Percentiles rank a stretch among this genome's conserved stretches.
phyloP scores from a whole-genome alignment of 2,329 filamentous ascomycete species.

The Xylaria sp. region DNA sequence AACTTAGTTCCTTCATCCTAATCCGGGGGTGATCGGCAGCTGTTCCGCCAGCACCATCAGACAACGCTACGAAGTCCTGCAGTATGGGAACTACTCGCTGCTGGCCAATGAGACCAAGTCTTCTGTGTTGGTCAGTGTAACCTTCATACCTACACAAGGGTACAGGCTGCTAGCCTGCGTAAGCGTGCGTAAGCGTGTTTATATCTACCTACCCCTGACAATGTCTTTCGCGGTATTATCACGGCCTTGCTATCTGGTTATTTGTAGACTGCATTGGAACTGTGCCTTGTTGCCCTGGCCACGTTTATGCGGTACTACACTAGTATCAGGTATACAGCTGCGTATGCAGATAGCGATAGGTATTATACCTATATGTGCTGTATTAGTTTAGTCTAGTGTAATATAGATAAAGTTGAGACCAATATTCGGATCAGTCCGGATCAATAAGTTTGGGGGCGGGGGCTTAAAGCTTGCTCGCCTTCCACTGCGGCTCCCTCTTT shows the following conservation, averaged over 20 bases:
- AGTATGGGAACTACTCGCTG: not conserved
- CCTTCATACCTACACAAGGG: not conserved
- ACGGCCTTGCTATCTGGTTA: not conserved
- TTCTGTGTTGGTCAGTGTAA: not conserved
- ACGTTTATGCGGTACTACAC: conserved; percentile 7
- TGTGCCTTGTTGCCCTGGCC: not conserved
- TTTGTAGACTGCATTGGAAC: not conserved
- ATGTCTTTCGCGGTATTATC: not conserved
- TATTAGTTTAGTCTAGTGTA: not conserved
- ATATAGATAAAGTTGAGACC: not conserved
- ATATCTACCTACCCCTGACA: conserved; percentile 1
- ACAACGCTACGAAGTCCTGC: conserved; percentile 1
- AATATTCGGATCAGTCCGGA: not conserved
- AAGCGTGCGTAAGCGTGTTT: conserved; percentile 3
- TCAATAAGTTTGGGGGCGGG: not conserved
- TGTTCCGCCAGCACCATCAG: not conserved
- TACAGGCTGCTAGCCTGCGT: not conserved
- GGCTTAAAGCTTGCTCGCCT: conserved; percentile 44
- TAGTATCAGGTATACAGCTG: not conserved
- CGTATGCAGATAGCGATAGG: not conserved
- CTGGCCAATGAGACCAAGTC: not conserved
- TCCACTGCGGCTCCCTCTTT: conserved; percentile 48
- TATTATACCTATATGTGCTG: conserved; percentile 15
- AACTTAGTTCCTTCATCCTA: not conserved
- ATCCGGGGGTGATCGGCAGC: conserved; percentile 25